These are phyloP conservation scores for Stentor coeruleus DNA, from an alignment of 73 alveolate genomes.

Conservation along the genomic window DNA sequence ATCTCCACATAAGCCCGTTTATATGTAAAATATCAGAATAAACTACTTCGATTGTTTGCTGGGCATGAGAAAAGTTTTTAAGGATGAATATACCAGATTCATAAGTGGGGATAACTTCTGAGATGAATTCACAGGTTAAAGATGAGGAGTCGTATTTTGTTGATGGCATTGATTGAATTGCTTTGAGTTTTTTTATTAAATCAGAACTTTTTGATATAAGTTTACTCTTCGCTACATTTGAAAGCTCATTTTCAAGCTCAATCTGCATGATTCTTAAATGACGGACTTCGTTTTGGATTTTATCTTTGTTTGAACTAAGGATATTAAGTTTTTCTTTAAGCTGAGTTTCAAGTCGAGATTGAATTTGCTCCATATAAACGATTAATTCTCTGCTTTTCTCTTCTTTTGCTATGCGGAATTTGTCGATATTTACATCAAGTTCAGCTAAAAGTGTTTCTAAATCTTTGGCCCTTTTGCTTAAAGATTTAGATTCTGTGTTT, in stretches of 20 bases:
- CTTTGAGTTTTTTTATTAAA: slow-evolving; percentile 30
- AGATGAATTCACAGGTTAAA: slow-evolving; percentile 50
- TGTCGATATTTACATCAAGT: slow-evolving; percentile 22
- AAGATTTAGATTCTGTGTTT: slow-evolving; percentile 58
- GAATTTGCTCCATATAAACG: slow-evolving; percentile 61
- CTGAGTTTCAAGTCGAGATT: slow-evolving; percentile 62
- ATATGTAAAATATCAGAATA: slow-evolving; percentile 76
- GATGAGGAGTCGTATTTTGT: slow-evolving; percentile 44
- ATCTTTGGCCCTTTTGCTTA: neutral
- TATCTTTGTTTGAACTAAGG: slow-evolving; percentile 33
- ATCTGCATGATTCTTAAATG: slow-evolving; percentile 31
- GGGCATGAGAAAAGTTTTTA: slow-evolving; percentile 53
- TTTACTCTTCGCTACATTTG: slow-evolving; percentile 45
- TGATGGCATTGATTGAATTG: slow-evolving; percentile 44
- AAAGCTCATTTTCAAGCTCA: slow-evolving; percentile 21
- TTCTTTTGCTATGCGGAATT: slow-evolving; percentile 69
- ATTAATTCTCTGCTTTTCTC: slow-evolving; percentile 83
- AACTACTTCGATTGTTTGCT: slow-evolving; percentile 44
- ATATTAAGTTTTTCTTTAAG: slow-evolving; percentile 46
- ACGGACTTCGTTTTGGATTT: slow-evolving; percentile 40
- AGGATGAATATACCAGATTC: slow-evolving; percentile 64
- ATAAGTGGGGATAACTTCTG: slow-evolving; percentile 87
- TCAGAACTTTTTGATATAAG: slow-evolving; percentile 54
- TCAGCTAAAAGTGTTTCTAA: neutral
- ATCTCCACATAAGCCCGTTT: slow-evolving; percentile 90